Evolutionary conservation across 805 yeast species (phyloP), one percentile per base, ranked within the genome.

Genomic region (Candida yuanshanica): DNA sequence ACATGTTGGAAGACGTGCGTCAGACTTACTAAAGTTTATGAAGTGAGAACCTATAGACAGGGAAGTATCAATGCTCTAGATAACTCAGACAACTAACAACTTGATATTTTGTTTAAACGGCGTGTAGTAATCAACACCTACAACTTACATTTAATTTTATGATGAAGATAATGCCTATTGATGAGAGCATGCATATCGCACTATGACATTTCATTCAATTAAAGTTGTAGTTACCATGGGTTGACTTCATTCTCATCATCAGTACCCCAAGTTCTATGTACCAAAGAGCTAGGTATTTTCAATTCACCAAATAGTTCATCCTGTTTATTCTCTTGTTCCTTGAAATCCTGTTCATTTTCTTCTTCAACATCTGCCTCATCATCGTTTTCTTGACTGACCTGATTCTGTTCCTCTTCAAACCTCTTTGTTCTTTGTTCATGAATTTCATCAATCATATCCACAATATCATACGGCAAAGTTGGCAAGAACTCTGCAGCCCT

Each of bases 391-490:
- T 47, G 37, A n/a, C n/a, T n/a, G n/a, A n/a, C n/a, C n/a, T n/a
- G n/a, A n/a, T n/a, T 20, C 34, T 45, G 18, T 16, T 46, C 44
- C 5, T 40, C 43, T 29, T 54, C 60, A 9, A 45, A 56, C 8
- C 53, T 58, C 4, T 55, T 49, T 39, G 43, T 44, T 44, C 51
- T 63, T 33, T 64, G 70, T 40, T 77, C 83, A 44, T 72, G 75
- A 18, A 83, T 69, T 41, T 79, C 85, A 49, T 84, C 95, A 26
- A 87, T 64, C 39, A 75, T 78, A 55, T 87, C 96, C 42, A 82
- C 63, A 11, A 88, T 68, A 14, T 77, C 78, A 17, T 78, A 63
- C 0, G 95, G 91, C 36, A 89, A 62, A 18, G 77, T 65, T 1
- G 97, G 96, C 56, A 81, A 86, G 53, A 70, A 81, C 39, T 72